These are phyloP conservation scores for Hippophae gyantsensis DNA, from an alignment of 306 rosid genomes.

Conservation along the genomic window DNA sequence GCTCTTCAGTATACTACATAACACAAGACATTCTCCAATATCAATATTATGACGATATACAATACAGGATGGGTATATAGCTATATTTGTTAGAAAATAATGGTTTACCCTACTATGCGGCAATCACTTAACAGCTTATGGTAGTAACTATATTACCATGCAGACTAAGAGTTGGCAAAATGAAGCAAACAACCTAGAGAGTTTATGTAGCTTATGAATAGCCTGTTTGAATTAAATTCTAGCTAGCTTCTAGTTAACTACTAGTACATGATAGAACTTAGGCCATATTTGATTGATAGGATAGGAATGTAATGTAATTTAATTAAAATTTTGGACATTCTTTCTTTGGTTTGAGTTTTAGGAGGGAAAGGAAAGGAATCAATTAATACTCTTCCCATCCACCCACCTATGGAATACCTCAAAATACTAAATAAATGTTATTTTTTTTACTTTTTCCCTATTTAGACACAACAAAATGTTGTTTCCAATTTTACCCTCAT, in stretches of 20 bases:
- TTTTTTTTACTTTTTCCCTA: too few species aligned
- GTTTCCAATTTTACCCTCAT: too few species aligned
- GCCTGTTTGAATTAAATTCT: neutral
- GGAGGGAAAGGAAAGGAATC: too few species aligned
- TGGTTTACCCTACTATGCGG: too few species aligned
- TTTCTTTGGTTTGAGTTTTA: too few species aligned
- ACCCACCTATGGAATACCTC: too few species aligned
- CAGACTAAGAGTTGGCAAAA: neutral
- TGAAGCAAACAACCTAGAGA: neutral
- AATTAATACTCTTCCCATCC: too few species aligned
- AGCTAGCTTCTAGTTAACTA: neutral
- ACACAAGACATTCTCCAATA: neutral
- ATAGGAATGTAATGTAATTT: too few species aligned
- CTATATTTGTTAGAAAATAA: neutral
- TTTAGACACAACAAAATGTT: too few species aligned
- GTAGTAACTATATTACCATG: neutral
- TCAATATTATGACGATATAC: neutral
- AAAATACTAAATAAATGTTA: too few species aligned
- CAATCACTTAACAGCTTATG: neutral
- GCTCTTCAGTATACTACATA: neutral
- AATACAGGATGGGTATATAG: neutral
- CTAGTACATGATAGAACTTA: neutral
- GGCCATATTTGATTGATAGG: too few species aligned
- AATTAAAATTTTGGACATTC: too few species aligned
- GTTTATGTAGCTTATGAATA: neutral